These are phyloP conservation scores for Zea luxurians DNA, from an alignment of 176 grass and related monocot genomes.

Conservation along the genomic window DNA sequence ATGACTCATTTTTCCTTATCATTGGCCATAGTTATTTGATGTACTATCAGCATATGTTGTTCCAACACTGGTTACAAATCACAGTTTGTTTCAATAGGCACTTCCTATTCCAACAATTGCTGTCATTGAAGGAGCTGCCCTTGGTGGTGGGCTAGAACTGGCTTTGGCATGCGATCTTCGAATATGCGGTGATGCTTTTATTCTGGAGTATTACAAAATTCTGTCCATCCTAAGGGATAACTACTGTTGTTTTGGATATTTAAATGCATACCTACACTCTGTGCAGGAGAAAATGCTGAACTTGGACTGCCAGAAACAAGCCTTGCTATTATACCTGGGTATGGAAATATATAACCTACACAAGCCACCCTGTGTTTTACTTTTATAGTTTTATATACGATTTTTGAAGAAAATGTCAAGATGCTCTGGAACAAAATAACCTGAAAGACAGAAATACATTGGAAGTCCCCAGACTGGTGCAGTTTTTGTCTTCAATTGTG, in stretches of 20 bases:
- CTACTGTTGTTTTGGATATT: not conserved
- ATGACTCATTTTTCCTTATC: not conserved
- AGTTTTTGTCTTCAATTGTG: not conserved
- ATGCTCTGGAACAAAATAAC: slow-evolving; percentile 16
- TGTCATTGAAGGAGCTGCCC: slow-evolving; percentile 78
- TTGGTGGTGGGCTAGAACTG: slow-evolving; percentile 81
- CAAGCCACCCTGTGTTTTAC: not conserved
- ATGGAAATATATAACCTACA: slow-evolving; percentile 42
- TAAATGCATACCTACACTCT: not conserved
- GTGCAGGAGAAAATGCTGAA: slow-evolving; percentile 64
- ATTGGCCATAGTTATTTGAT: slow-evolving; percentile 6
- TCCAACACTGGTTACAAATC: slow-evolving; percentile 21
- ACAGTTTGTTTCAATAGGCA: slow-evolving; percentile 42
- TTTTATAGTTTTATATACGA: not conserved
- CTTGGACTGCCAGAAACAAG: slow-evolving; percentile 86
- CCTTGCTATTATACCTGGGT: slow-evolving; percentile 93
- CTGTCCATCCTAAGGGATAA: not conserved
- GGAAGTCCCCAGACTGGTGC: not conserved
- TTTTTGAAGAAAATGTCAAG: not conserved
- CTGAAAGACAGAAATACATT: not conserved
- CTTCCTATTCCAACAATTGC: slow-evolving; percentile 81
- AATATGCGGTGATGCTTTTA: slow-evolving; percentile 67
- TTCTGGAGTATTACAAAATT: not conserved
- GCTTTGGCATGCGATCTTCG: slow-evolving; percentile 75
- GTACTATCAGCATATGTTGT: slow-evolving; percentile 3